Evolutionary conservation across 495 filamentous ascomycete species (phyloP).

Genomic region (Margaritispora aquatica): DNA sequence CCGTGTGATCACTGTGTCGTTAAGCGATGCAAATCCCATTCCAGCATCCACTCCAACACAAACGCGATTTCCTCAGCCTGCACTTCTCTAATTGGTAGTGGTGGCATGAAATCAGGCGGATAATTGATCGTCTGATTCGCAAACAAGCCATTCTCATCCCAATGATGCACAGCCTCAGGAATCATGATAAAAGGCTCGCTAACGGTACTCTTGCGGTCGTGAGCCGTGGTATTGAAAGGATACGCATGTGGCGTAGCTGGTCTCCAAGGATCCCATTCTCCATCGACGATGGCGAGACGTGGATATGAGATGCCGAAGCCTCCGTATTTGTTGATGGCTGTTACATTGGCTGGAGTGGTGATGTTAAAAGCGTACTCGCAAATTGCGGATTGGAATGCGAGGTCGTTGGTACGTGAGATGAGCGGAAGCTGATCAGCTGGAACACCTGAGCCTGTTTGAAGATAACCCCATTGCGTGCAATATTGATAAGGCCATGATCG

Average conservation of each 20-base stretch:
- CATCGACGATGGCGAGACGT: slow-evolving; percentile 61
- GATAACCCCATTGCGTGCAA: slow-evolving; percentile 60
- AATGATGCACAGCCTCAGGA: slow-evolving; percentile 59
- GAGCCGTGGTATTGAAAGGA: slow-evolving; percentile 35
- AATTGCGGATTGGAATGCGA: slow-evolving; percentile 44
- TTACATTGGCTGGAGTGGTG: slow-evolving; percentile 44
- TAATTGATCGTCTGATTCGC: slow-evolving; percentile 43
- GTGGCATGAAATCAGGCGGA: slow-evolving; percentile 40
- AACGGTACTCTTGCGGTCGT: slow-evolving; percentile 42
- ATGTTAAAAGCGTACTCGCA: slow-evolving; percentile 61
- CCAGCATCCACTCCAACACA: slow-evolving; percentile 59
- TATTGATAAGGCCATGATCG: slow-evolving; percentile 53
- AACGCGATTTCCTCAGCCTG: slow-evolving; percentile 51
- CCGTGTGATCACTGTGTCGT: neutral
- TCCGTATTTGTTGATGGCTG: slow-evolving; percentile 61
- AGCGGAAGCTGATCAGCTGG: slow-evolving; percentile 52
- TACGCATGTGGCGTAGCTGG: slow-evolving; percentile 53
- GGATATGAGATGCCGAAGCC: slow-evolving; percentile 59
- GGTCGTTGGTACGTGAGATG: slow-evolving; percentile 55
- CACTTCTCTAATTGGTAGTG: slow-evolving; percentile 42
- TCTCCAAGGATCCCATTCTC: slow-evolving; percentile 65
- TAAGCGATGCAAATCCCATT: slow-evolving; percentile 33
- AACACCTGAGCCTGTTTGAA: slow-evolving; percentile 58
- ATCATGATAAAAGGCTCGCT: slow-evolving; percentile 59
- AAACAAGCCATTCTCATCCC: slow-evolving; percentile 66